phyloP scores from a whole-genome alignment of 192 early-diverging fungal genomes.

The Coemansia nantahalensis region DNA sequence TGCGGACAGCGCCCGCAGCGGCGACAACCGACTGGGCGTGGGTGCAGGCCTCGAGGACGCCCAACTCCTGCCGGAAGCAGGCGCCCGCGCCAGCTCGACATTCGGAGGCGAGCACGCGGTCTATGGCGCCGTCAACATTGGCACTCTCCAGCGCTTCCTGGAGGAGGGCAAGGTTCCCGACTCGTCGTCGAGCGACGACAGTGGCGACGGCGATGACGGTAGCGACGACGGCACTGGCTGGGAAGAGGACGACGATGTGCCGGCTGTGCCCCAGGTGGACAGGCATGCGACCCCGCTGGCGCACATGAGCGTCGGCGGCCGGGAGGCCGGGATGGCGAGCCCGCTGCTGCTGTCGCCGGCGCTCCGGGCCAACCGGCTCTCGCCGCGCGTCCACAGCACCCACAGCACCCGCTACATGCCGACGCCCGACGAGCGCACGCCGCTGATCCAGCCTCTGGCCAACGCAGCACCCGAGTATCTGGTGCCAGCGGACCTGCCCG shows the following conservation, averaged over 20 bases:
- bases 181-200: slow-evolving; percentile 34
- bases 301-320: background rate
- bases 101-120: slow-evolving; percentile 10
- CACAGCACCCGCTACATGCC: slow-evolving; percentile 4
- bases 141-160: slow-evolving; percentile 41
- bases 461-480: slow-evolving; percentile 14
- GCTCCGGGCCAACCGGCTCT: background rate
- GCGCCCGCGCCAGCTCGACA: background rate
- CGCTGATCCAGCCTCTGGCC: slow-evolving; percentile 14
- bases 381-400: slow-evolving; percentile 13
- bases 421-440: slow-evolving; percentile 25
- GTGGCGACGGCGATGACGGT: background rate
- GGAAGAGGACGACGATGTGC: slow-evolving; percentile 25
- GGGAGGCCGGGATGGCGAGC: background rate
- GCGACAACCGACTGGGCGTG: background rate
- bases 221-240: slow-evolving; percentile 21
- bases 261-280: too few relatives aligned
- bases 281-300: too few relatives aligned
- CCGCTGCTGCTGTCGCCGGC: background rate
- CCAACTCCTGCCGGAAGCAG: too few relatives aligned
- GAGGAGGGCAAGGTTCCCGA: slow-evolving; percentile 44
- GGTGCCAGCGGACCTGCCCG: slow-evolving; percentile 31
- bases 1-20: background rate
- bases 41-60: background rate
- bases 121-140: slow-evolving; percentile 45